Conservation (phyloP, 306 rosid species). For the Quercus berberidifolia region DNA sequence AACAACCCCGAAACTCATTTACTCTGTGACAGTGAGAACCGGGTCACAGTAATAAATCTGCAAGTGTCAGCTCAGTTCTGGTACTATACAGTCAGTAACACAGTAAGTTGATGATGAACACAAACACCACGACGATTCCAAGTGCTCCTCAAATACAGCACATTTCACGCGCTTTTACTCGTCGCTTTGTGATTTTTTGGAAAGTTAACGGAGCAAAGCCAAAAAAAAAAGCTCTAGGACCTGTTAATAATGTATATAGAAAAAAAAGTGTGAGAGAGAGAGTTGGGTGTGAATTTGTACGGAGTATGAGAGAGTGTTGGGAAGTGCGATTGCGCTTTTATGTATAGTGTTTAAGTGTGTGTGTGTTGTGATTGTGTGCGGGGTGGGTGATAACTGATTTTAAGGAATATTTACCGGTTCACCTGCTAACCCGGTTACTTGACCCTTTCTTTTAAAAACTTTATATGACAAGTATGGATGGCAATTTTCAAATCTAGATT, state of each 20-base stretch:
- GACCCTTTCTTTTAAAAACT: background rate
- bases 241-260: too few species aligned
- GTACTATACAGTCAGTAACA: background rate
- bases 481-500: background rate
- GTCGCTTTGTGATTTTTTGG: slow-evolving; percentile 29
- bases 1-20: background rate
- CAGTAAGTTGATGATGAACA: slow-evolving; percentile 6
- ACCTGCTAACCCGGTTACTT: slow-evolving; percentile 29
- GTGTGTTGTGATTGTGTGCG: background rate
- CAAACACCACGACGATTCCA: background rate
- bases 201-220: background rate
- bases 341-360: background rate
- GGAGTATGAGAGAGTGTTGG: slow-evolving; percentile 8
- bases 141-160: background rate
- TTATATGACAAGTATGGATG: too few species aligned
- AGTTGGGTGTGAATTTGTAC: slow-evolving; percentile 5
- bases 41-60: background rate
- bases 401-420: slow-evolving; percentile 8
- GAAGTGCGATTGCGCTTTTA: background rate
- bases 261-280: background rate
- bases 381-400: background rate
- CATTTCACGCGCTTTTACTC: slow-evolving; percentile 52
- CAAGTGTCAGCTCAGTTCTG: slow-evolving; percentile 20
- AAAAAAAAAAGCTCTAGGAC: background rate
- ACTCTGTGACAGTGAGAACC: background rate